Evolutionary conservation across 768 basidiomycete species (phyloP).

Genomic region (Termitomyces sp.): DNA sequence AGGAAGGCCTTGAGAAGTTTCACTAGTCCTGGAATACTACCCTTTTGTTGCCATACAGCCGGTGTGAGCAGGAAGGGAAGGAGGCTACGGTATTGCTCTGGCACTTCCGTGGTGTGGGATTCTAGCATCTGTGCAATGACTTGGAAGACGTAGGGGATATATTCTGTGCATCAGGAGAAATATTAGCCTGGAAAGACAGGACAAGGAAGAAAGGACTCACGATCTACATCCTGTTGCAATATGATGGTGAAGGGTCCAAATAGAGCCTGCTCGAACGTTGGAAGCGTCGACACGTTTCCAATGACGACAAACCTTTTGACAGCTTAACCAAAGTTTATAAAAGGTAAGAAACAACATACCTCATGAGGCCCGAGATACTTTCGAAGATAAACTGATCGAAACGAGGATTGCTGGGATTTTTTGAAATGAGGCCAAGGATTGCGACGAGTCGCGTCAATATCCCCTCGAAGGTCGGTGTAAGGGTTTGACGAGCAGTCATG

Average conservation of each 20-base stretch:
- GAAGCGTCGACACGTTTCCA: conserved; percentile 58
- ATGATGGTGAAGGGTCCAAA: conserved; percentile 88
- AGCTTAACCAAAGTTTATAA: background rate
- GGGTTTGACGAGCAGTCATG: conserved; percentile 76
- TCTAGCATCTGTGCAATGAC: conserved; percentile 95
- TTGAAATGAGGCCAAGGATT: conserved; percentile 84
- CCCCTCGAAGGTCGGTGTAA: conserved; percentile 62
- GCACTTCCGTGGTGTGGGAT: conserved; percentile 61
- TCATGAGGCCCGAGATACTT: conserved; percentile 88
- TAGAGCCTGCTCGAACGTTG: conserved; percentile 73
- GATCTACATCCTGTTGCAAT: conserved; percentile 88
- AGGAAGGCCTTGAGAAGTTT: conserved; percentile 84
- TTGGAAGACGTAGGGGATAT: conserved; percentile 97
- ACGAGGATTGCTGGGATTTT: conserved; percentile 95
- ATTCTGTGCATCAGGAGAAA: conserved; percentile 49
- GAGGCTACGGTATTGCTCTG: conserved; percentile 71
- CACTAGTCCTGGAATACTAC: conserved; percentile 91
- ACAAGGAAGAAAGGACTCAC: conserved; percentile 35
- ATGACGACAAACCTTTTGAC: conserved; percentile 70
- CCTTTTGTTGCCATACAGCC: conserved; percentile 87
- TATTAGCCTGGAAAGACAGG: background rate
- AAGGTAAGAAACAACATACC: conserved; percentile 36
- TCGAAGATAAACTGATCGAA: conserved; percentile 99
- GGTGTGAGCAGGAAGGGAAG: conserved; percentile 83
- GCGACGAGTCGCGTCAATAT: conserved; percentile 70